A percentile compares a stretch with the other conserved stretches of the same genome.
Evolutionary conservation across 768 basidiomycete genomes (phyloP).

Genomic region (Mycena galopus): DNA sequence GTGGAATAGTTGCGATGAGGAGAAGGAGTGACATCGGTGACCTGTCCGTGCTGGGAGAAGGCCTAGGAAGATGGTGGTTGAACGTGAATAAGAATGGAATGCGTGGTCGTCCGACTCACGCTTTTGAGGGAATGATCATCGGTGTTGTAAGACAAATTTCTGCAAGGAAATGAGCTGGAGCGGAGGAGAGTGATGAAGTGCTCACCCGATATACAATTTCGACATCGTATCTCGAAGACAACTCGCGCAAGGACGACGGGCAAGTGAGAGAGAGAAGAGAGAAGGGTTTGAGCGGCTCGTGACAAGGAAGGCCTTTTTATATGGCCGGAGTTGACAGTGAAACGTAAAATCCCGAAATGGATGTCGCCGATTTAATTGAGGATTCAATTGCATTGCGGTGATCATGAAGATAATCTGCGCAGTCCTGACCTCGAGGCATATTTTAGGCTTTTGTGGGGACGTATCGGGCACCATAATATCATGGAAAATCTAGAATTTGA

Average conservation of each 20-base stretch:
- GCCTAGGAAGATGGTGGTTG: slow-evolving; percentile 63
- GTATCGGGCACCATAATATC: not conserved
- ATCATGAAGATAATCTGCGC: slow-evolving; percentile 3
- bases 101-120: slow-evolving; percentile 49
- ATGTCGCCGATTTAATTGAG: not conserved
- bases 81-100: slow-evolving; percentile 4
- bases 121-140: slow-evolving; percentile 89
- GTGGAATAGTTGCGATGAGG: not conserved
- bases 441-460: not conserved
- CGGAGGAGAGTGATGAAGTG: not conserved
- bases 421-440: not conserved
- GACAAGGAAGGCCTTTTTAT: slow-evolving; percentile 19
- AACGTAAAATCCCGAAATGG: slow-evolving; percentile 20
- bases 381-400: not conserved
- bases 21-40: slow-evolving; percentile 87
- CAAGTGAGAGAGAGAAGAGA: not conserved
- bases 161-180: slow-evolving; percentile 51
- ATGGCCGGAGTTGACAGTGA: not conserved
- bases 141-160: slow-evolving; percentile 95
- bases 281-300: not conserved
- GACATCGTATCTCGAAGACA: not conserved
- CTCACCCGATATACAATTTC: slow-evolving; percentile 32
- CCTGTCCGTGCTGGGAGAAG: slow-evolving; percentile 82
- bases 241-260: not conserved
- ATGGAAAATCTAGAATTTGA: not conserved